These are phyloP conservation scores for Saccharomycopsis sp. DNA, from an alignment of 805 yeast species.

Conservation along the genomic window DNA sequence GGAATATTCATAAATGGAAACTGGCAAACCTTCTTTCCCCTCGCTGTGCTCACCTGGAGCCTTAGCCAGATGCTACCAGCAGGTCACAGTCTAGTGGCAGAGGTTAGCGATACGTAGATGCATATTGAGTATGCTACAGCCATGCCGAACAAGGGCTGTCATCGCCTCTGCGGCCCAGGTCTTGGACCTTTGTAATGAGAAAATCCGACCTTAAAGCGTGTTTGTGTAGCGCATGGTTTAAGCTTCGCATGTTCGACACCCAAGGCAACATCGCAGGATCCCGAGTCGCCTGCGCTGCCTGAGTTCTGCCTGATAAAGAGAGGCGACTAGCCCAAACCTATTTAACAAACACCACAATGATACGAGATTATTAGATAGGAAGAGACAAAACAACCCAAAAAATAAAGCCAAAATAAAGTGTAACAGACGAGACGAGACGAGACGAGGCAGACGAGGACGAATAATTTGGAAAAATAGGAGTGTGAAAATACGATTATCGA, in stretches of 20 bases:
- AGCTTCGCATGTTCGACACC: background rate
- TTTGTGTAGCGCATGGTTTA: too few relatives aligned
- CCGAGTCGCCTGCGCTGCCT: background rate
- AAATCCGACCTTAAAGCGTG: too few relatives aligned
- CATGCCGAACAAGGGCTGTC: background rate
- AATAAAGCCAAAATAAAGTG: background rate
- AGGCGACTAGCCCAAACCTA: background rate
- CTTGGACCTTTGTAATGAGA: background rate
- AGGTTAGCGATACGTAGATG: background rate
- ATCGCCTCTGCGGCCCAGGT: background rate
- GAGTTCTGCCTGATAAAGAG: background rate
- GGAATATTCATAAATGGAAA: background rate
- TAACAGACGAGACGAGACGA: background rate
- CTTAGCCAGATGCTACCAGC: background rate
- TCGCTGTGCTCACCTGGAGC: background rate
- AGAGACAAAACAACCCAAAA: background rate
- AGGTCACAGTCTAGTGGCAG: too few relatives aligned
- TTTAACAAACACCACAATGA: background rate
- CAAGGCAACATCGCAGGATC: background rate
- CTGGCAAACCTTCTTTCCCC: background rate
- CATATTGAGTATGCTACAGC: background rate
- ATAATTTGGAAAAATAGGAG: background rate
- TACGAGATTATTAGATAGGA: background rate
- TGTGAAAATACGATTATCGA: background rate
- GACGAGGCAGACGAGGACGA: background rate